Base-by-base conservation (phyloP, 2,329 filamentous ascomycete genomes). In the Venturia nashicola region DNA sequence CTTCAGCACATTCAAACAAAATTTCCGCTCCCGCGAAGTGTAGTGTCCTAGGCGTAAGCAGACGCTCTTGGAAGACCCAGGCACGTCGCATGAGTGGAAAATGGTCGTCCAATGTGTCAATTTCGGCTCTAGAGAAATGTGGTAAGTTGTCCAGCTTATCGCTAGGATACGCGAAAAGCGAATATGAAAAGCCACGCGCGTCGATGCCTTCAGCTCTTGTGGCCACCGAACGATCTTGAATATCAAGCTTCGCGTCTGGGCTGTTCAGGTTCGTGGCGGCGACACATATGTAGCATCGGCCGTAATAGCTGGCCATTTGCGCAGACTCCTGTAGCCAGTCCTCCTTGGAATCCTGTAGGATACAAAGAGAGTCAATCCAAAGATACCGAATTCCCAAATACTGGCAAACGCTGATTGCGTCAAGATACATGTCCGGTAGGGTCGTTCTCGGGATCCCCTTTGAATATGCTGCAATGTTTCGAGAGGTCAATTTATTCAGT, bases 61-160 rank as follows among this genome's bases (percentile, higher is more conserved):
- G 32, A 3, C 60, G 61, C 36, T 65, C 63, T 43, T 65, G 63
- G 39, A 39, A 65, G 2, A 64, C 63, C 63, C 63, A 65, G n/a
- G 59, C 60, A 42, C 63, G 27, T 36, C 42, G 18, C n/a, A 63
- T 48, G 34, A 63, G 51, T 42, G 46, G 61, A 11, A 48, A 54
- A 23, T 46, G 34, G n/a, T 62, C 5, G 43, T 46, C 61, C 42
- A 46, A 54, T 11, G 20, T 46, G 44, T 12, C 27, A 14, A n/a
- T 39, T 4, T 40, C 42, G 2, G 34, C 42, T 34, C 46, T 14
- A 42, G 59, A 43, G 27, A 61, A 61, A 46, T 61, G 59, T 43
- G 39, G 39, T 27, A 43, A 14, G 39, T 61, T 39, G 16, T 61
- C 59, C 39, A 61, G 12, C 36, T 11, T 12, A 12, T 61, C 59